These are phyloP conservation scores for Fomes fomentarius DNA, from an alignment of 1,284 basidiomycete genomes.

Conservation along the genomic window DNA sequence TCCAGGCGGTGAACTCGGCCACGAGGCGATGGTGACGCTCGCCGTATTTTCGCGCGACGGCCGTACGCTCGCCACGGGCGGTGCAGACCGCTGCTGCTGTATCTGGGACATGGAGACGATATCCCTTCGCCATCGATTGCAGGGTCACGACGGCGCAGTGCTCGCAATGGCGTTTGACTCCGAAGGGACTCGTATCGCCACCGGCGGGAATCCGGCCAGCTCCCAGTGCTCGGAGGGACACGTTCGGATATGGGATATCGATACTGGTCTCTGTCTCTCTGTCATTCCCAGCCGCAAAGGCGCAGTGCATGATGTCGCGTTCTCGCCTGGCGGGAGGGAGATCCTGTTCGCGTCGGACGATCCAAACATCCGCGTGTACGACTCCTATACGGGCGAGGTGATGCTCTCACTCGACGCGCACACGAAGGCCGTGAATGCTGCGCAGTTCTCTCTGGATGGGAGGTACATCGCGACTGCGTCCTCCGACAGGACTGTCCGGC, in stretches of 20 bases:
- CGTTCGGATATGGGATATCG: constrained; percentile 21
- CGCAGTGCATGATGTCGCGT: constrained; percentile 8
- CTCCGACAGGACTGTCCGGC: no score
- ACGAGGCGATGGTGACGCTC: constrained; percentile 18
- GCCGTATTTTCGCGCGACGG: constrained; percentile 27
- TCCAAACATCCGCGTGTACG: constrained; percentile 9
- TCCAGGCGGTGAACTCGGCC: constrained; percentile 21
- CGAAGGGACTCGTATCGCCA: constrained; percentile 25
- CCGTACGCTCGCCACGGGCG: constrained; percentile 21
- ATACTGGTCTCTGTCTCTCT: constrained; percentile 9
- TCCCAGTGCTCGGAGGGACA: no score
- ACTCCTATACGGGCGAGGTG: neutral
- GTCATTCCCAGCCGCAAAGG: constrained; percentile 1
- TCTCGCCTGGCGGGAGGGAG: constrained; percentile 17
- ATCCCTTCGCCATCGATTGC: constrained; percentile 11
- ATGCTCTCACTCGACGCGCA: no score
- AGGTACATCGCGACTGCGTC: no score
- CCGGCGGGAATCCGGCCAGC: constrained; percentile 27
- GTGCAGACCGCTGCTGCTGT: constrained; percentile 21
- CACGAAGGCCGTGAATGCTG: no score
- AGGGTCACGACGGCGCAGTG: constrained; percentile 22
- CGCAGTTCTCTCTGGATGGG: no score
- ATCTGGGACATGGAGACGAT: constrained; percentile 27
- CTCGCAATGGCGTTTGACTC: constrained; percentile 28
- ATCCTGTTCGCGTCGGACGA: constrained; percentile 23